Conservation (phyloP, 2,329 filamentous ascomycete genomes). For the Colletotrichum sansevieriae region DNA sequence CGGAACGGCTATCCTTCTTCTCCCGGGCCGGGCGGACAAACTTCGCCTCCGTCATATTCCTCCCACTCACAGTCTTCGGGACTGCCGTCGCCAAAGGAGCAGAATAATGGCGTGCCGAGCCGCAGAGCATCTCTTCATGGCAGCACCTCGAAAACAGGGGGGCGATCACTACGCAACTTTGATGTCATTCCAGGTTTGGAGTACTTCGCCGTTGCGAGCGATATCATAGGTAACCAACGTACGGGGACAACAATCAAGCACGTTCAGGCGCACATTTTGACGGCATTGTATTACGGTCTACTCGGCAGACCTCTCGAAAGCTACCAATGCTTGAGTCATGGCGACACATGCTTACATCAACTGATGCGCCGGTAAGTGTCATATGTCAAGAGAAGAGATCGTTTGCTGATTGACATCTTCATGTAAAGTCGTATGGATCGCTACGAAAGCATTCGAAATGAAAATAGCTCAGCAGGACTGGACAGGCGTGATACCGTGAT, state of each 20-base stretch:
- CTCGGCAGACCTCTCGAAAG: conserved; percentile 89
- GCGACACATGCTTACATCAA: conserved; percentile 72
- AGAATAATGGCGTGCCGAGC: conserved; percentile 57
- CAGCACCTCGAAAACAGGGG: conserved; percentile 31
- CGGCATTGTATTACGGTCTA: conserved; percentile 90
- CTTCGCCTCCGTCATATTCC: conserved; percentile 63
- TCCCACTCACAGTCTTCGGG: conserved; percentile 64
- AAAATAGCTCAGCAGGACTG: background rate
- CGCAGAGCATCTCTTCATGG: conserved; percentile 67
- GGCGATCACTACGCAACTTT: conserved; percentile 69
- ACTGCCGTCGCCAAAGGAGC: conserved; percentile 65
- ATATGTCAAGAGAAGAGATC: too few relatives aligned
- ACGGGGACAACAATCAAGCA: conserved; percentile 85
- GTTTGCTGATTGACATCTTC: background rate
- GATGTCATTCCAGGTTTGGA: conserved; percentile 90
- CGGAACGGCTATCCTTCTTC: conserved; percentile 67
- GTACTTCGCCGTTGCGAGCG: conserved; percentile 88
- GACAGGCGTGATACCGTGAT: conserved; percentile 72
- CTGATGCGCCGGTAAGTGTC: conserved; percentile 80
- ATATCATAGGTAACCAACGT: conserved; percentile 85
- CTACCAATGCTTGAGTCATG: conserved; percentile 71
- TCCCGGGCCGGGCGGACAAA: conserved; percentile 57
- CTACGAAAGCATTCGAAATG: conserved; percentile 52
- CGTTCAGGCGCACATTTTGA: conserved; percentile 86
- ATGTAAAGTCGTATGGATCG: conserved; percentile 61